phyloP scores from a whole-genome alignment of 257 asterid species.

The Thymus mandschuricus region DNA sequence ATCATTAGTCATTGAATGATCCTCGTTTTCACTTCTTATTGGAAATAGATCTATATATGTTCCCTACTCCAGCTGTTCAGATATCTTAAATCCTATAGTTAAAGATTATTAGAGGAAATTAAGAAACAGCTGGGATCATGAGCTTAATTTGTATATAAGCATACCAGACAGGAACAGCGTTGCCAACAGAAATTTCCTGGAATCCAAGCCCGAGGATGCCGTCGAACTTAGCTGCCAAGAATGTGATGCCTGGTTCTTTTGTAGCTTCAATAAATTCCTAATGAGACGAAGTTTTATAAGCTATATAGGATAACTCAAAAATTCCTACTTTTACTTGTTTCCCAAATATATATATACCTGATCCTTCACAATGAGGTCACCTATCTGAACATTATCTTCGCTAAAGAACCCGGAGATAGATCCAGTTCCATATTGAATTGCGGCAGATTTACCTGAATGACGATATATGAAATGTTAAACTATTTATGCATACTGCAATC shows the following conservation, averaged over 20 bases:
- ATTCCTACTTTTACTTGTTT: neutral
- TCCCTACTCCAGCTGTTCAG: neutral
- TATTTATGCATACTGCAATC: neutral
- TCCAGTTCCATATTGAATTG: slow-evolving; percentile 89
- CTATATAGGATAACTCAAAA: neutral
- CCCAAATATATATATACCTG: slow-evolving; percentile 52
- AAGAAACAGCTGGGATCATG: neutral
- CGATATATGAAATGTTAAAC: slow-evolving; percentile 9
- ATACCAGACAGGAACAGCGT: slow-evolving; percentile 87
- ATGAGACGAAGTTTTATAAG: slow-evolving; percentile 25
- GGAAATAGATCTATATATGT: neutral
- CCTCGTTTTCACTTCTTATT: neutral
- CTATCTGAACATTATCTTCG: slow-evolving; percentile 65
- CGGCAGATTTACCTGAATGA: slow-evolving; percentile 79
- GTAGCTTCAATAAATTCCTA: slow-evolving; percentile 93
- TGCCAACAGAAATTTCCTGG: slow-evolving; percentile 84
- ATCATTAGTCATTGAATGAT: neutral
- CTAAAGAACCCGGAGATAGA: slow-evolving; percentile 92
- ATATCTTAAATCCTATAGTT: too few relatives aligned
- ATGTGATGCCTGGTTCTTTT: slow-evolving; percentile 78
- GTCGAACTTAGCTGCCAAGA: slow-evolving; percentile 89
- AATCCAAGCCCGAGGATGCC: slow-evolving; percentile 97
- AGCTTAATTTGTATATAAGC: neutral
- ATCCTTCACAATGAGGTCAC: slow-evolving; percentile 63
- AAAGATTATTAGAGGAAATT: neutral